These are phyloP conservation scores for Macrotyloma uniflorum DNA, from an alignment of 306 rosid species.

Conservation along the genomic window DNA sequence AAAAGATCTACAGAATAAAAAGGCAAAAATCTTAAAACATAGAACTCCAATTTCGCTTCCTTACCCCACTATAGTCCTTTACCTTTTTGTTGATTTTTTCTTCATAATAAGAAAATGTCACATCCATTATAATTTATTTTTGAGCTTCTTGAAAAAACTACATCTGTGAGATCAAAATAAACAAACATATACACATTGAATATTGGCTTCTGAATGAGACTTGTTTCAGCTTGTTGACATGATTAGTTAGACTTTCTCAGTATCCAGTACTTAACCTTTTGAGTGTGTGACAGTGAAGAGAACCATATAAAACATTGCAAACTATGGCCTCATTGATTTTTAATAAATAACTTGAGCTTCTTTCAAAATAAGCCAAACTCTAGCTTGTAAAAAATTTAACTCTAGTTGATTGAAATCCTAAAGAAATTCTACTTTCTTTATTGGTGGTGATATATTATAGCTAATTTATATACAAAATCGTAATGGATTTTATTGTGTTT, in stretches of 20 bases:
- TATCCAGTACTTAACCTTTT: not conserved
- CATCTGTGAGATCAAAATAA: not conserved
- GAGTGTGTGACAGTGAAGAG: not conserved
- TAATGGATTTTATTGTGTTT: constrained; percentile 1
- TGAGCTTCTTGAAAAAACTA: constrained; percentile 29
- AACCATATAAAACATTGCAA: not conserved
- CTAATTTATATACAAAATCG: constrained; percentile 6
- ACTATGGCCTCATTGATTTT: not conserved
- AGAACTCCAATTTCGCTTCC: constrained; percentile 30
- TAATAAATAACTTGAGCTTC: not conserved
- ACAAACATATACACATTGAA: not conserved
- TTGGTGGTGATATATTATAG: not conserved
- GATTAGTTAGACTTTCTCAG: not conserved
- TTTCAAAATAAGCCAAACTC: constrained; percentile 6
- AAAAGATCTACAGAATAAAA: constrained; percentile 22
- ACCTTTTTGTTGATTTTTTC: constrained; percentile 32
- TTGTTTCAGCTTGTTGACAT: constrained; percentile 3
- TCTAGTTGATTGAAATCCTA: not conserved
- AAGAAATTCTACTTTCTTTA: not conserved
- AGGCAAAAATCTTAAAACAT: not conserved
- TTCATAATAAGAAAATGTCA: not conserved
- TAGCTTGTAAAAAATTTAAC: not conserved
- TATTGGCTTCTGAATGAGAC: constrained; percentile 23
- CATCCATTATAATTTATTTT: constrained; percentile 1
- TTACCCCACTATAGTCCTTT: constrained; percentile 39